Percentiles rank a stretch among this genome's conserved stretches.
phyloP scores from a whole-genome alignment of 176 grass and related monocot species.

The Paspalum notatum region DNA sequence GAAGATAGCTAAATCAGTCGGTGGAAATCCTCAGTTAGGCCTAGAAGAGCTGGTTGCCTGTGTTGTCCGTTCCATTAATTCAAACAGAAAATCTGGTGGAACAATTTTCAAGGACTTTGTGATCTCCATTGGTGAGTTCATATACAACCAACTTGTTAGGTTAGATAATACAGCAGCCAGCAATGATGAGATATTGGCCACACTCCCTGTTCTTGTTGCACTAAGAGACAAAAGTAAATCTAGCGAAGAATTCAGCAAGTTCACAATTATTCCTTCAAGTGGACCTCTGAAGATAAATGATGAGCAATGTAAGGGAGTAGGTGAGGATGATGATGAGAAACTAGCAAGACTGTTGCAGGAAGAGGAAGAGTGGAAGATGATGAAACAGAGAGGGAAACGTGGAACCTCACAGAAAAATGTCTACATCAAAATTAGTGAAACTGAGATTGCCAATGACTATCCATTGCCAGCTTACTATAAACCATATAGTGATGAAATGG shows the following conservation, averaged over 20 bases:
- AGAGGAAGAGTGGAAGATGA: constrained; percentile 58
- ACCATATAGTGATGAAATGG: constrained; percentile 64
- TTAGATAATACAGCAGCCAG: constrained; percentile 51
- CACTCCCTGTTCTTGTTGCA: constrained; percentile 48
- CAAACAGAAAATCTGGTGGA: constrained; percentile 41
- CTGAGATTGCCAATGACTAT: constrained; percentile 74
- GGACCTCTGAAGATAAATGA: constrained; percentile 61
- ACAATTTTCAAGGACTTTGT: constrained; percentile 58
- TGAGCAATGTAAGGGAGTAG: constrained; percentile 7
- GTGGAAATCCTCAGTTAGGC: constrained; percentile 54
- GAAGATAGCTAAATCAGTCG: constrained; percentile 47
- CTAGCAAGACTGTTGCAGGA: constrained; percentile 66
- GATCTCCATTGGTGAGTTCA: constrained; percentile 54
- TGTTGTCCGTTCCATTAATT: constrained; percentile 55
- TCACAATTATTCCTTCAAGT: constrained; percentile 26
- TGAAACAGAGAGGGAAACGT: constrained; percentile 37
- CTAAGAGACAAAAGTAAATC: constrained; percentile 62
- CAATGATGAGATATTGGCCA: constrained; percentile 38
- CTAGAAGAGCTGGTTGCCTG: constrained; percentile 65
- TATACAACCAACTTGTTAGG: constrained; percentile 59
- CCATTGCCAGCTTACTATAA: constrained; percentile 72
- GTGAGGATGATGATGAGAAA: constrained; percentile 61
- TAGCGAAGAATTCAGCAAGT: constrained; percentile 38
- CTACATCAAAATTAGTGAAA: constrained; percentile 79
- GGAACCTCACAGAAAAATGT: constrained; percentile 59